phyloP scores from a whole-genome alignment of 148 eudicot genomes.

The Rhododendron simsii region DNA sequence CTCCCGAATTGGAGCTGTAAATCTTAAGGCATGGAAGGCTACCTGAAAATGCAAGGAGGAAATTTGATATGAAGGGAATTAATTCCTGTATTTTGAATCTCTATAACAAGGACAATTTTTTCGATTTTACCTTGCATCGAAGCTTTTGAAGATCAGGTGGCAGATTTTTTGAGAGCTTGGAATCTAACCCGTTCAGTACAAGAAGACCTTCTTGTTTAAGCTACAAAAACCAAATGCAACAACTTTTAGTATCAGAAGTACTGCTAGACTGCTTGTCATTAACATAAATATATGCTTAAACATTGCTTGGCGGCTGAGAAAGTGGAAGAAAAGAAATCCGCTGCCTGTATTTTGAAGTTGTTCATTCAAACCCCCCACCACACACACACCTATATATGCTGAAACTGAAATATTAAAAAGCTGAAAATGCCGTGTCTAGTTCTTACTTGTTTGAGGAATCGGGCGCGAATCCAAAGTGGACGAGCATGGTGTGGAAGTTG shows the following conservation, averaged over 20 bases:
- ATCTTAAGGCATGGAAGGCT: conserved; percentile 77
- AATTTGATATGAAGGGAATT: neutral
- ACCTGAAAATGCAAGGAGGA: conserved; percentile 30
- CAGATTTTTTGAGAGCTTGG: conserved; percentile 72
- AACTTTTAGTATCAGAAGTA: neutral
- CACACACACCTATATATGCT: neutral
- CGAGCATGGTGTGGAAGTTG: conserved; percentile 63
- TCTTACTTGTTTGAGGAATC: conserved; percentile 63
- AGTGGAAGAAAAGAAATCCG: neutral
- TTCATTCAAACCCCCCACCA: neutral
- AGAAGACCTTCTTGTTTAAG: conserved; percentile 64
- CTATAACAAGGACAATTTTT: too few relatives aligned
- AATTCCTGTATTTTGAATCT: neutral
- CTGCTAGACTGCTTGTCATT: neutral
- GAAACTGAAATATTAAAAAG: neutral
- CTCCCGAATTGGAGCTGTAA: conserved; percentile 52
- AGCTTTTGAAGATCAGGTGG: conserved; percentile 69
- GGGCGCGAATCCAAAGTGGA: conserved; percentile 70
- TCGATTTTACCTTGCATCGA: conserved; percentile 43
- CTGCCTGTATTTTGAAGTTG: neutral
- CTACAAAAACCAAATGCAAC: conserved; percentile 27
- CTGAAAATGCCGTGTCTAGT: neutral
- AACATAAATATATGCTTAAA: neutral
- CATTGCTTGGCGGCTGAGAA: neutral
- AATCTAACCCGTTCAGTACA: conserved; percentile 68